phyloP scores from a whole-genome alignment of 371 early-diverging fungal genomes.

The Syncephalis plumigaleata region DNA sequence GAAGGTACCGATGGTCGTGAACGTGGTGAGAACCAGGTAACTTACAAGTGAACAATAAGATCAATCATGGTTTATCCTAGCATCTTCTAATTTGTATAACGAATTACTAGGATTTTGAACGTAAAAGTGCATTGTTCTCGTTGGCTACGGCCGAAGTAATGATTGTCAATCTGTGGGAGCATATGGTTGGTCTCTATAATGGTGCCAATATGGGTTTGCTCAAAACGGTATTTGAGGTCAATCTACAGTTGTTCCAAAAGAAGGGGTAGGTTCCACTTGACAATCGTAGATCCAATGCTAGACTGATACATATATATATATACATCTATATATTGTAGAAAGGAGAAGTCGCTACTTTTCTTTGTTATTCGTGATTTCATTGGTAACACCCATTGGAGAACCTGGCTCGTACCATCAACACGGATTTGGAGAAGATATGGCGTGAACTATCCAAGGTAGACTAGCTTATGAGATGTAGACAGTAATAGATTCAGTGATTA shows the following conservation, averaged over 20 bases:
- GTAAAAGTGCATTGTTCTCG: slow-evolving; percentile 93
- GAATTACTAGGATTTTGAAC: slow-evolving; percentile 71
- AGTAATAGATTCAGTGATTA: neutral
- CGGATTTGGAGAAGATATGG: slow-evolving; percentile 87
- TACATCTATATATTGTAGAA: slow-evolving; percentile 8
- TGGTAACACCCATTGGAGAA: slow-evolving; percentile 65
- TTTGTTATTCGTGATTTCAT: slow-evolving; percentile 95
- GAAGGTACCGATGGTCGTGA: slow-evolving; percentile 98
- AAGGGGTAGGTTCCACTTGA: slow-evolving; percentile 20
- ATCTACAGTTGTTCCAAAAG: slow-evolving; percentile 86
- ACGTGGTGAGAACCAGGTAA: slow-evolving; percentile 89
- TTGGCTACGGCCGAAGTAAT: slow-evolving; percentile 90
- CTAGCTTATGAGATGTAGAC: neutral
- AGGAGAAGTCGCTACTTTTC: slow-evolving; percentile 74
- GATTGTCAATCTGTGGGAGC: slow-evolving; percentile 95
- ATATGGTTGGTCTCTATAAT: slow-evolving; percentile 93
- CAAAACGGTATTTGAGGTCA: slow-evolving; percentile 96
- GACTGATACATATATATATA: neutral
- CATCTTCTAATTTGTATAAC: slow-evolving; percentile 2
- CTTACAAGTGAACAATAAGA: neutral
- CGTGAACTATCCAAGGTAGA: slow-evolving; percentile 56
- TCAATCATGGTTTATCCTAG: neutral
- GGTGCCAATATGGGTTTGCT: slow-evolving; percentile 98
- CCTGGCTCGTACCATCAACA: slow-evolving; percentile 55
- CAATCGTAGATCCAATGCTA: slow-evolving; percentile 5